Evolutionary conservation across 345 rosid species (phyloP).

Genomic region (Gossypium australe): DNA sequence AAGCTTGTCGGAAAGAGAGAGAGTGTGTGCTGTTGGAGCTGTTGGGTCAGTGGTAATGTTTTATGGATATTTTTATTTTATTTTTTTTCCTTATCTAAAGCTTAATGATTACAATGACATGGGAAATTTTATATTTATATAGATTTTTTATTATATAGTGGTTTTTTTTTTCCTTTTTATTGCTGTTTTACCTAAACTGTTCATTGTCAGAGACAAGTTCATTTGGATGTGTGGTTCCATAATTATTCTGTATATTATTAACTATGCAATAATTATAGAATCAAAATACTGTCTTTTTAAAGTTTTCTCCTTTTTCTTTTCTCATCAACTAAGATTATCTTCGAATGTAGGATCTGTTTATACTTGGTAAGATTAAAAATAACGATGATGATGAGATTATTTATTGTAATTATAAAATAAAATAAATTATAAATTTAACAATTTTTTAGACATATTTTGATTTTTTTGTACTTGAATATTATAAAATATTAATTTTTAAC

Average conservation of each 20-base stretch:
- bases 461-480: too few relatives aligned
- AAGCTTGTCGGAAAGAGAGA: slow-evolving; percentile 6
- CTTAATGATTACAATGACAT: not conserved
- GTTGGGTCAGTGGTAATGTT: not conserved
- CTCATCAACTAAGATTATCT: too few relatives aligned
- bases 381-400: accelerated
- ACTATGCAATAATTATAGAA: not conserved
- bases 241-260: not conserved
- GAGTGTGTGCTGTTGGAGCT: not conserved
- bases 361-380: accelerated
- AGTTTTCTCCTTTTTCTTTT: too few relatives aligned
- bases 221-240: not conserved
- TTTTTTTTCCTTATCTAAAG: not conserved
- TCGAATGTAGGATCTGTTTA: accelerated
- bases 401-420: too few relatives aligned
- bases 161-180: not conserved
- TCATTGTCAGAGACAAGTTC: not conserved
- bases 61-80: not conserved
- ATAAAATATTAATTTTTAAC: too few relatives aligned
- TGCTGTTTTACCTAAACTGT: not conserved
- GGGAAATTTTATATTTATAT: not conserved
- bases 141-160: not conserved
- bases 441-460: too few relatives aligned
- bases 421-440: too few relatives aligned
- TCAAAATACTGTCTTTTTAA: not conserved